These are phyloP conservation scores for Candida insectalens DNA, from an alignment of 805 yeast species.

Conservation along the genomic window DNA sequence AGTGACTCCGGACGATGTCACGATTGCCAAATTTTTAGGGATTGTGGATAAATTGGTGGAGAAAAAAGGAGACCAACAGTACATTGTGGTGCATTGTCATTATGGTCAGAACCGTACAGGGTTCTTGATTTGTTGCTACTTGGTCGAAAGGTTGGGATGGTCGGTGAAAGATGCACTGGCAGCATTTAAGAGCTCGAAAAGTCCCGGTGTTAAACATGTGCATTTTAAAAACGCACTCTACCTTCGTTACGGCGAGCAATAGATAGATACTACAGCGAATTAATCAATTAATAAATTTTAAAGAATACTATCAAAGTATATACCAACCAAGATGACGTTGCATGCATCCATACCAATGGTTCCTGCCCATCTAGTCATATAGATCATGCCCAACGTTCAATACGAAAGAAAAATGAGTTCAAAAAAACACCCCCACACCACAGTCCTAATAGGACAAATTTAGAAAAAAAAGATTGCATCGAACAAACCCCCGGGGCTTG, in stretches of 20 bases:
- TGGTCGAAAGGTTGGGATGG: conserved; percentile 52
- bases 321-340: no score
- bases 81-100: conserved; percentile 67
- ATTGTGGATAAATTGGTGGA: conserved; percentile 38
- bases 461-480: no score
- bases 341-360: background rate
- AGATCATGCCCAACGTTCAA: background rate
- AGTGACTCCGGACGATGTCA: conserved; percentile 56
- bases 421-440: no score
- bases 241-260: conserved; percentile 41
- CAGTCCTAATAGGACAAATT: no score
- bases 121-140: conserved; percentile 57
- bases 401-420: no score
- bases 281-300: background rate
- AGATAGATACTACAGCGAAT: no score
- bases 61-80: conserved; percentile 19
- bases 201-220: conserved; percentile 70
- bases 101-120: conserved; percentile 79
- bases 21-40: conserved; percentile 46
- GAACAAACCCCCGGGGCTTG: no score
- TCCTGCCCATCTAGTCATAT: background rate
- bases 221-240: conserved; percentile 69
- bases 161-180: conserved; percentile 52
- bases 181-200: conserved; percentile 45
- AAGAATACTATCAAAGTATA: background rate